A percentile compares a stretch with the other conserved stretches of the same genome.
Evolutionary conservation across 495 filamentous ascomycete species (phyloP).

Genomic region (Lasiosphaeria ovina): DNA sequence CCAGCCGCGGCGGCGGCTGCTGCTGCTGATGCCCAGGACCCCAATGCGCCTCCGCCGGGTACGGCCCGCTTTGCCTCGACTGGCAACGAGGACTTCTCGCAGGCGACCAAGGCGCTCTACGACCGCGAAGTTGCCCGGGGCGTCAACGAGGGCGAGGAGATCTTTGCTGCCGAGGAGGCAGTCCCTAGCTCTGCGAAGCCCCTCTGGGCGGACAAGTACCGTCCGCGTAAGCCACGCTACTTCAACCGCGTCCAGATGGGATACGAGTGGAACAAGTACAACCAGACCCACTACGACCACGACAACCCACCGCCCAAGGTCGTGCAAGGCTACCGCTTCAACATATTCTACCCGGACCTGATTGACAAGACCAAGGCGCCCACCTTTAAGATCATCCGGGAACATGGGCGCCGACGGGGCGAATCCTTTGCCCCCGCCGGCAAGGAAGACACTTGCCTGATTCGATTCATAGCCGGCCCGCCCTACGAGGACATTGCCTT

Average conservation of each 20-base stretch:
- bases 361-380: slow-evolving; percentile 94
- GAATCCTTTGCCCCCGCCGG: slow-evolving; percentile 95
- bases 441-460: slow-evolving; percentile 95
- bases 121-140: slow-evolving; percentile 92
- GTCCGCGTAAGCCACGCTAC: slow-evolving; percentile 90
- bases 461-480: slow-evolving; percentile 91
- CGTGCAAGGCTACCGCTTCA: slow-evolving; percentile 98
- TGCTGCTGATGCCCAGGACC: slow-evolving; percentile 18
- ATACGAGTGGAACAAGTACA: slow-evolving; percentile 99
- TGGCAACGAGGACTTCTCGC: slow-evolving; percentile 82
- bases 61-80: slow-evolving; percentile 71
- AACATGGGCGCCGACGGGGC: slow-evolving; percentile 81
- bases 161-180: slow-evolving; percentile 88
- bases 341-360: slow-evolving; percentile 98
- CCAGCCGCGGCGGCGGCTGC: slow-evolving; percentile 27
- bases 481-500: slow-evolving; percentile 98
- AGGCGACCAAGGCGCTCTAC: slow-evolving; percentile 86
- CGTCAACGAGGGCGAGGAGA: slow-evolving; percentile 90
- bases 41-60: slow-evolving; percentile 49
- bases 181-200: slow-evolving; percentile 63
- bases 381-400: slow-evolving; percentile 91
- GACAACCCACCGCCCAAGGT: slow-evolving; percentile 98
- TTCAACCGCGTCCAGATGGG: slow-evolving; percentile 99
- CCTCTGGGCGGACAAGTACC: slow-evolving; percentile 85
- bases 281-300: slow-evolving; percentile 99